Evolutionary conservation across 345 rosid genomes (phyloP).

Genomic region (Orychophragmus violaceus): DNA sequence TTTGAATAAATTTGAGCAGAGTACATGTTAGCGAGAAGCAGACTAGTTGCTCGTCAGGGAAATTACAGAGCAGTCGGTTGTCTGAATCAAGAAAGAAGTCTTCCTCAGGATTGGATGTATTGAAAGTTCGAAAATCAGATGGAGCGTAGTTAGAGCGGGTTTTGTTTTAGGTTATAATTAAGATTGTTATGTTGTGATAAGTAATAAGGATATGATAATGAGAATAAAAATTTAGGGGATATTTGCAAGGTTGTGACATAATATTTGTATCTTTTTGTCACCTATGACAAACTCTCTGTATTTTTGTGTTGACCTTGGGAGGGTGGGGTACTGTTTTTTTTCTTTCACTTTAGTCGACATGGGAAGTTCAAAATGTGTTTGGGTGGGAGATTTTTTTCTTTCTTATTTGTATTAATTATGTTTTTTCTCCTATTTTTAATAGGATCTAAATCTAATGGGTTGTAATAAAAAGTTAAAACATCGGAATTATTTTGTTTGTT

Average conservation of each 20-base stretch:
- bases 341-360: background rate
- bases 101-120: conserved; percentile 36
- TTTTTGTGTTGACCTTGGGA: conserved; percentile 25
- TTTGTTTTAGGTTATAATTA: conserved; percentile 15
- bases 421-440: background rate
- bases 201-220: background rate
- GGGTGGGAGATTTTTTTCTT: conserved; percentile 1
- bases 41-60: conserved; percentile 12
- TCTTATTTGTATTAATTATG: conserved; percentile 14
- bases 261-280: background rate
- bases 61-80: conserved; percentile 9
- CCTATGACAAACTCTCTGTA: conserved; percentile 22
- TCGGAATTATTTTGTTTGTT: conserved; percentile 12
- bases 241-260: conserved; percentile 1
- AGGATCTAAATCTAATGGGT: conserved; percentile 12
- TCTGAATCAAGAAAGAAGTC: conserved; percentile 23
- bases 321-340: conserved; percentile 1
- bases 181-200: conserved; percentile 14
- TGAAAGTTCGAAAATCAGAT: background rate
- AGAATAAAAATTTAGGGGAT: conserved; percentile 5
- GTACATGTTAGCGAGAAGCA: conserved; percentile 16
- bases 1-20: background rate
- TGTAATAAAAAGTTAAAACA: conserved; percentile 22
- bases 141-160: conserved; percentile 6
- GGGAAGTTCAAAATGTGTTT: conserved; percentile 16